Conservation (phyloP, 2,329 filamentous ascomycete species). For the Phoma sp. region DNA sequence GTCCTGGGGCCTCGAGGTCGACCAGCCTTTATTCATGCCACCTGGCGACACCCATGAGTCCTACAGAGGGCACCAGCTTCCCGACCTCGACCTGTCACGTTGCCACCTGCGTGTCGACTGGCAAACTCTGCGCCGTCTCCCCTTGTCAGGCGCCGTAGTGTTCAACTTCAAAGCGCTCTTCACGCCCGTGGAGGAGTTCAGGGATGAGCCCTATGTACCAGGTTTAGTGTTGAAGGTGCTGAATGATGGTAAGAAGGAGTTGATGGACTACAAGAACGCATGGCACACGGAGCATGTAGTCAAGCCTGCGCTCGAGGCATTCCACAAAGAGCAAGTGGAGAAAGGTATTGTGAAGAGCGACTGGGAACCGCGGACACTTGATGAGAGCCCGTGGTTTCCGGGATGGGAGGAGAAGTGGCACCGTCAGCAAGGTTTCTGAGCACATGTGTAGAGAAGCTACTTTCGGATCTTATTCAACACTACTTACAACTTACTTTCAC, state of each 20-base stretch:
- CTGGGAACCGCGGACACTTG: slow-evolving; percentile 74
- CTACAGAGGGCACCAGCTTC: slow-evolving; percentile 65
- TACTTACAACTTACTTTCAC: slow-evolving; percentile 38
- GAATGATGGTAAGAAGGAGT: slow-evolving; percentile 71
- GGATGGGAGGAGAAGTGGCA: slow-evolving; percentile 81
- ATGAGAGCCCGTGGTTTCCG: slow-evolving; percentile 77
- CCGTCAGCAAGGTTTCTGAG: slow-evolving; percentile 65
- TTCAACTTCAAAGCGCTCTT: slow-evolving; percentile 93
- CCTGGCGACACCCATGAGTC: slow-evolving; percentile 70
- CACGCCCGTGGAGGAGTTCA: slow-evolving; percentile 74
- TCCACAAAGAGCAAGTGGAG: slow-evolving; percentile 70
- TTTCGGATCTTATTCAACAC: neutral
- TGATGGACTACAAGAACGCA: slow-evolving; percentile 83
- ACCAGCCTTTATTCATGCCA: slow-evolving; percentile 77
- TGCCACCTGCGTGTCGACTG: slow-evolving; percentile 81
- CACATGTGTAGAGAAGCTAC: no score
- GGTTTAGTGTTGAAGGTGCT: slow-evolving; percentile 72
- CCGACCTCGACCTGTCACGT: slow-evolving; percentile 63
- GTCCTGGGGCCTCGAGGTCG: slow-evolving; percentile 83
- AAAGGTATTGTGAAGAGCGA: slow-evolving; percentile 65
- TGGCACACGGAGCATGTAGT: slow-evolving; percentile 80
- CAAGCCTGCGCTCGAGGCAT: slow-evolving; percentile 69
- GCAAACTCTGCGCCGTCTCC: slow-evolving; percentile 83
- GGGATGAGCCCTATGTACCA: slow-evolving; percentile 76
- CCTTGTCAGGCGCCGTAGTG: slow-evolving; percentile 75